phyloP scores from a whole-genome alignment of 768 basidiomycete genomes.

The Agaricus blazei region DNA sequence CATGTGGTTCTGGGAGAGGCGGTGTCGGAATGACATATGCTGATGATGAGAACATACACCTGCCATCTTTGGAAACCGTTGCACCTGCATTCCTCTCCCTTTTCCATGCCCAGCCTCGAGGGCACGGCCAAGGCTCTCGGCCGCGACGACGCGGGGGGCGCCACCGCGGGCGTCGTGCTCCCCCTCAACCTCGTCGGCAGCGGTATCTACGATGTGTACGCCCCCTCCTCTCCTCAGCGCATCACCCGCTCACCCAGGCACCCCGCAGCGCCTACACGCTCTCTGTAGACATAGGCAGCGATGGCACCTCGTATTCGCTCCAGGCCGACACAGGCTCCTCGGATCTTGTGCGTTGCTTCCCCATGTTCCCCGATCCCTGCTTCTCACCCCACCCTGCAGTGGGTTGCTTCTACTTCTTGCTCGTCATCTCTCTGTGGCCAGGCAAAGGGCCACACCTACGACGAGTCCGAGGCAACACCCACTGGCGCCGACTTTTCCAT shows the following conservation, averaged over 20 bases:
- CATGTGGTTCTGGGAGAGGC: constrained; percentile 3
- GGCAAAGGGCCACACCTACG: constrained; percentile 46
- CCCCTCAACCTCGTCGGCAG: constrained; percentile 50
- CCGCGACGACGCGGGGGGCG: constrained; percentile 24
- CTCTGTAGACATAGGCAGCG: constrained; percentile 48
- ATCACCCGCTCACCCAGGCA: not conserved
- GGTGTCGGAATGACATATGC: not conserved
- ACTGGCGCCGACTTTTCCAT: constrained; percentile 46
- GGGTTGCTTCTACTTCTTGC: constrained; percentile 70
- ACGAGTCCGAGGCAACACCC: constrained; percentile 34
- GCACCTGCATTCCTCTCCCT: not conserved
- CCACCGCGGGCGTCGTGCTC: constrained; percentile 51
- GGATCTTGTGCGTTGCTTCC: constrained; percentile 53
- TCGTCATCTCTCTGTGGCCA: constrained; percentile 45
- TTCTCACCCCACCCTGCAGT: constrained; percentile 34
- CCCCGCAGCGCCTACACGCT: constrained; percentile 58
- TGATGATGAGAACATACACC: not conserved
- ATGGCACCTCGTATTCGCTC: constrained; percentile 47
- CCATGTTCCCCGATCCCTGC: not conserved
- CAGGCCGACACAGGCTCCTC: constrained; percentile 83
- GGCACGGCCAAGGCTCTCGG: constrained; percentile 16
- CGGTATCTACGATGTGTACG: constrained; percentile 58
- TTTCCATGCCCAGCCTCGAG: constrained; percentile 14
- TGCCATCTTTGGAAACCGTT: constrained; percentile 1
- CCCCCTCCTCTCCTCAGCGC: constrained; percentile 14